Evolutionary conservation across 352 stramenopile species (phyloP).

Genomic region (Blastocystis sp.): DNA sequence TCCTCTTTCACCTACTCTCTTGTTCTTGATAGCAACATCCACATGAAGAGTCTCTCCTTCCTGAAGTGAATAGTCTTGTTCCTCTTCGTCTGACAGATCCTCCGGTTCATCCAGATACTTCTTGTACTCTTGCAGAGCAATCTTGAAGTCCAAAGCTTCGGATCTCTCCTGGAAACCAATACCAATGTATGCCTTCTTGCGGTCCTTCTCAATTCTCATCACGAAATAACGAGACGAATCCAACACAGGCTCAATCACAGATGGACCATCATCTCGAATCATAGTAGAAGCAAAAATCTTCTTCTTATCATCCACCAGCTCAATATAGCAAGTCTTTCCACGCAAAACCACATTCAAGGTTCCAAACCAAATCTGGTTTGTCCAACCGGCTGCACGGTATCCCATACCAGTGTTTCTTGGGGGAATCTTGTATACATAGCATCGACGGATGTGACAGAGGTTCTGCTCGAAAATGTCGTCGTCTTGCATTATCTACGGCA

Average conservation of each 20-base stretch:
- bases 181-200: no score
- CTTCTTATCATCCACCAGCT: slow-evolving; percentile 36
- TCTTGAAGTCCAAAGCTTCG: no score
- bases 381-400: slow-evolving; percentile 60
- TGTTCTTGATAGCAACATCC: slow-evolving; percentile 45
- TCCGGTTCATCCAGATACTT: no score
- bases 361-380: no score
- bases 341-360: no score
- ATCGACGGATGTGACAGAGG: slow-evolving; percentile 41
- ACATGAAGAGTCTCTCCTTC: no score
- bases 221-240: slow-evolving; percentile 60
- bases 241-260: slow-evolving; percentile 50
- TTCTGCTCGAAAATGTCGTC: slow-evolving; percentile 51
- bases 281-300: slow-evolving; percentile 36
- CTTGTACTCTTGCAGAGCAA: no score
- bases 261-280: slow-evolving; percentile 55
- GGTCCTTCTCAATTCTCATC: no score
- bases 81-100: no score
- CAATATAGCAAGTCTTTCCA: no score
- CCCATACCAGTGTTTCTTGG: slow-evolving; percentile 54
- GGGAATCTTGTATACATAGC: slow-evolving; percentile 57
- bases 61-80: no score
- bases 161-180: no score
- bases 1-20: neutral
- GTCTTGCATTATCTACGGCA: slow-evolving; percentile 26